phyloP scores from a whole-genome alignment of 1,284 basidiomycete species.

The Porogramme epimiltina region DNA sequence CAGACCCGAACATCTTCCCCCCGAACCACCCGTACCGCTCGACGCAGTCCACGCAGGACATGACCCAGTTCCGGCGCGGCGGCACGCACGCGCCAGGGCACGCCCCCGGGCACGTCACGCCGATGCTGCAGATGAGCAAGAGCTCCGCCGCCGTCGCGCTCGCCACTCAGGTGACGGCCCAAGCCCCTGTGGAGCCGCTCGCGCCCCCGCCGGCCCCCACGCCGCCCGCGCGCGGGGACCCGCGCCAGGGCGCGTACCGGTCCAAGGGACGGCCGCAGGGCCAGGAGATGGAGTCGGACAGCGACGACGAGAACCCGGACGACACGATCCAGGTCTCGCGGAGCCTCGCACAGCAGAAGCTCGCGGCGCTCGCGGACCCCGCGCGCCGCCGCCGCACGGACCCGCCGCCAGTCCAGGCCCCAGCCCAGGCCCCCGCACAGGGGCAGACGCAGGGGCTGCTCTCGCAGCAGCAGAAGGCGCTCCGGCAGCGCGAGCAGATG shows the following conservation, averaged over 20 bases:
- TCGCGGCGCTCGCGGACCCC: conserved; percentile 53
- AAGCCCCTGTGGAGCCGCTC: conserved; percentile 19
- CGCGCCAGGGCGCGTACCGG: conserved; percentile 44
- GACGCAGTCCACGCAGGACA: conserved; percentile 52
- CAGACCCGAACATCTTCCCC: conserved; percentile 62
- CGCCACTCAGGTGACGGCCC: conserved; percentile 56
- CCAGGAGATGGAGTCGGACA: conserved; percentile 70
- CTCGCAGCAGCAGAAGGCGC: conserved; percentile 10
- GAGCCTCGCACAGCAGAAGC: conserved; percentile 63
- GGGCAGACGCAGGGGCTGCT: background rate
- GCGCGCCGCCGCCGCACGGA: conserved; percentile 33
- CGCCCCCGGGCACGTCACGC: background rate
- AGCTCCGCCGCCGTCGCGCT: conserved; percentile 66
- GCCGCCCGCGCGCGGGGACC: conserved; percentile 26
- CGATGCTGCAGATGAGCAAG: conserved; percentile 56
- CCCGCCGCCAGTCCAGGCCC: conserved; percentile 24
- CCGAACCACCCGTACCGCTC: conserved; percentile 57
- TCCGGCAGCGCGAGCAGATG: conserved; percentile 1
- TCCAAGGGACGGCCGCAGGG: conserved; percentile 67
- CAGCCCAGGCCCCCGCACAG: conserved; percentile 7
- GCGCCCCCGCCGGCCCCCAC: conserved; percentile 7
- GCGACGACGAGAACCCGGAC: conserved; percentile 48
- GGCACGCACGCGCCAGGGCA: no score
- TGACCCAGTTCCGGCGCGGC: conserved; percentile 31
- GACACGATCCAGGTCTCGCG: conserved; percentile 56